Base-by-base conservation (phyloP, 2,329 filamentous ascomycete genomes). In the Alternaria sp. region DNA sequence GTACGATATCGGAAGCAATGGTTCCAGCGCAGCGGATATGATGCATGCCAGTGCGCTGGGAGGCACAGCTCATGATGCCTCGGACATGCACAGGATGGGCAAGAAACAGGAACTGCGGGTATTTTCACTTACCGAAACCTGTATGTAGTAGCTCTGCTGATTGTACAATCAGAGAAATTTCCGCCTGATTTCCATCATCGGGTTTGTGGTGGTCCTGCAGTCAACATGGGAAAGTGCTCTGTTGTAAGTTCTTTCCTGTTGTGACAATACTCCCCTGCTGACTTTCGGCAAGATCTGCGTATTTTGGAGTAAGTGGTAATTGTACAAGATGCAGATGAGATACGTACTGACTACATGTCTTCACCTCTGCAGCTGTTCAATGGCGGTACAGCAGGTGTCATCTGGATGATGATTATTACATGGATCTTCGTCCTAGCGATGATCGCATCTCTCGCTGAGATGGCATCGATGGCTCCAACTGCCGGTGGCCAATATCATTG, bases 341-440 rank as follows among this genome's bases (percentile, higher is more conserved):
- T 14, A 34, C 14, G 32, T 16, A 34, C 32, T 34, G 32, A 34
- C 32, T 5, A 6, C 32, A 12, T 34, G 14, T 34, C 4, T 34
- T 14, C 32, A 34, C 5, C 12, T 34, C 14, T 34, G 11, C 14
- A 34, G 14, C 41, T 68, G 11, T 59, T 62, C 45, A 70, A 75
- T 61, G 73, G 73, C 7, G 72, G 73, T 9, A 67, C 71, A 3
- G 72, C 72, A 16, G 73, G 72, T 14, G 59, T 67, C 4, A 68
- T 76, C 11, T 76, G 71, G 63, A 70, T 69, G 54, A 74, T 68
- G 55, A 44, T 74, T 12, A 57, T 67, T 11, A 64, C 58, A 32
- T 74, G 69, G 56, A 44, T 72, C 7, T 68, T 65, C 27, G 67
- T 74, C 18, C 63, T 66, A 30, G 59, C 64, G 12, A 70, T 68